Base-by-base conservation (phyloP, 2,329 filamentous ascomycete genomes). In the Rasamsonia emersonii region DNA sequence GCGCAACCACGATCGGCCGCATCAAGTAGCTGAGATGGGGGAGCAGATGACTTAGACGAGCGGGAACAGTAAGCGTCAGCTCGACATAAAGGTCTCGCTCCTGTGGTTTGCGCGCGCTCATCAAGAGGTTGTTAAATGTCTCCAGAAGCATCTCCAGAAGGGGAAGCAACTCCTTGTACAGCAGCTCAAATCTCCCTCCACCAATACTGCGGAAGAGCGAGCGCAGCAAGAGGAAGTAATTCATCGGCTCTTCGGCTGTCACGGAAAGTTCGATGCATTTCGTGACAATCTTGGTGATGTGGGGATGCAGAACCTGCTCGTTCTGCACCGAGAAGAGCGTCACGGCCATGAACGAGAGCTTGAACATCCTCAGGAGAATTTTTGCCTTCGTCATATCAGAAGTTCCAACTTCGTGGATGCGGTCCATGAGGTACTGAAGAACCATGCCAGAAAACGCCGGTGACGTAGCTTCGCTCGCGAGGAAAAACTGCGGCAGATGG, bases 401-500 rank as follows among this genome's bases (percentile, higher is more conserved):
- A 1, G 86, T 91, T 14, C 91, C 91, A 25, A 99, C 86, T 54
- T 98, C 84, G 41, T 93, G 83, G 36, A 99, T 93, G 32, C 85
- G 82, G 47, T 89, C 83, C 91, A 98, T 98, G 38, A 98, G 68
- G 53, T 98, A 98, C 44, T 93, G 86, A 28, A 99, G 67, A 16
- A 98, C 76, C 91, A 99, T 96, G 23, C 93, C 91, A 40, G 88
- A 94, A 59, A 99, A 98, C 43, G 86, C 93, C 1, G 91, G 88
- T 16, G 88, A 95, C 0, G 93, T 99, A 4, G 89, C 89, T 64
- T 99, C 91, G 49, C 88, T 95, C n/a, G 93, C 91, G 31, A 99
- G 75, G 61, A 98, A 91, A 59, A 96, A 99, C 53, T 99, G 91
- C 5, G 91, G 89, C 35, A 98, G 84, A 57, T 98, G 91, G 31